phyloP scores from a whole-genome alignment of 331 rosid genomes.

The Malus hybrid region DNA sequence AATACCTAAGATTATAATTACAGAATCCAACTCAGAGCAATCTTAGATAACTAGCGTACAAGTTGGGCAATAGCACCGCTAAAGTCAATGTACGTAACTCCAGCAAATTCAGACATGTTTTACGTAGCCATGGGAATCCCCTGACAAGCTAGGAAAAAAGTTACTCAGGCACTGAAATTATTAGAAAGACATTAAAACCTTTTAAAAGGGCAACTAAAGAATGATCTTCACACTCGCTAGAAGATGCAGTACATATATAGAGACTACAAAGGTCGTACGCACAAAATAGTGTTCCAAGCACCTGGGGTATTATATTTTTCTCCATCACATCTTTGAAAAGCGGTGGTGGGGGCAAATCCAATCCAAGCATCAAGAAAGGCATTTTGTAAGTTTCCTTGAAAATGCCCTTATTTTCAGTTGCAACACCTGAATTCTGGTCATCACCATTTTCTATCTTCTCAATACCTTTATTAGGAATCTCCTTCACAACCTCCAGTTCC shows the following conservation, averaged over 20 bases:
- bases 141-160: not conserved
- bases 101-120: not conserved
- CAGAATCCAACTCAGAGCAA: not conserved
- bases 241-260: no score
- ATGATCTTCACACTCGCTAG: no score
- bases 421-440: constrained; percentile 40
- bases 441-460: constrained; percentile 58
- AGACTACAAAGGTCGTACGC: not conserved
- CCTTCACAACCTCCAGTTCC: constrained; percentile 91
- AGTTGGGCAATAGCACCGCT: not conserved
- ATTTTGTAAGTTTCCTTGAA: constrained; percentile 59
- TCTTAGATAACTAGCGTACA: not conserved
- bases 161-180: not conserved
- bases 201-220: no score
- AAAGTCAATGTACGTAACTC: not conserved
- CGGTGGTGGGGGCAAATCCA: constrained; percentile 98
- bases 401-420: constrained; percentile 29
- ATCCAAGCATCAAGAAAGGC: constrained; percentile 95
- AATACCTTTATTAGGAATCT: constrained; percentile 54
- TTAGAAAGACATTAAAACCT: no score
- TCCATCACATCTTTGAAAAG: constrained; percentile 97
- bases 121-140: not conserved
- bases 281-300: constrained; percentile 11
- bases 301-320: constrained; percentile 99
- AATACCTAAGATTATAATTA: not conserved